Evolutionary conservation across 2,329 filamentous ascomycete species (phyloP), one percentile per base, ranked within the genome.

Genomic region (Colletotrichum sp.): DNA sequence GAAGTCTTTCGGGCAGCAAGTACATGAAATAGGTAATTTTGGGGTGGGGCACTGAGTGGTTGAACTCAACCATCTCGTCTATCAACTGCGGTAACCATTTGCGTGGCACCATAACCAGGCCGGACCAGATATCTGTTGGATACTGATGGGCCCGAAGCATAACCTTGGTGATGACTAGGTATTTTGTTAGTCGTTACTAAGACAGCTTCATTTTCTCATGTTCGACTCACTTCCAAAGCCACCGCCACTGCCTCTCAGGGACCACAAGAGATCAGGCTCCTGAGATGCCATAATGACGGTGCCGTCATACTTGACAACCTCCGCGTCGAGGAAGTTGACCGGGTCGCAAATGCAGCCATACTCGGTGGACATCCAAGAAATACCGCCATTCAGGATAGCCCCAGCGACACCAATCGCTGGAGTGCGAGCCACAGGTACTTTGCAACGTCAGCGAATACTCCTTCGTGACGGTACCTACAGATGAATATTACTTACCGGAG

Each of bases 271-370:
- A 18, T 67, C 68, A 5, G 63, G 68, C 24, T 75, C 68, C 15
- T 67, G 55, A n/a, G 72, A 75, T 7, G 72, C 68, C 68, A 71
- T 67, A 7, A 72, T 9, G 2, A 75, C 39, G 2, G 49, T 62
- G 36, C 72, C 72, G n/a, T 75, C 72, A 26, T 55, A 71, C 34
- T 71, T 71, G 28, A 71, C 71, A 7, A 74, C 71, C n/a, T 74
- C 57, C 5, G 71, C 71, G 12, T 74, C 71, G 2, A 70, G 66
- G 9, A 71, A 71, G 12, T 75, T 71, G 68, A 75, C 28, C 16
- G 72, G 72, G 16, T 75, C 72, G 21, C 68, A 62, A 26, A 71
- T 71, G 1, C 62, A 70, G 21, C 72, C 72, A 10, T 67, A 67
- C 16, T 75, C 71, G 1, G 72, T 36, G 6, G 59, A 71, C 72